A percentile compares a stretch with the other conserved stretches of the same genome.
phyloP scores from a whole-genome alignment of 2,329 filamentous ascomycete species.

The Fusarium austroafricanum region DNA sequence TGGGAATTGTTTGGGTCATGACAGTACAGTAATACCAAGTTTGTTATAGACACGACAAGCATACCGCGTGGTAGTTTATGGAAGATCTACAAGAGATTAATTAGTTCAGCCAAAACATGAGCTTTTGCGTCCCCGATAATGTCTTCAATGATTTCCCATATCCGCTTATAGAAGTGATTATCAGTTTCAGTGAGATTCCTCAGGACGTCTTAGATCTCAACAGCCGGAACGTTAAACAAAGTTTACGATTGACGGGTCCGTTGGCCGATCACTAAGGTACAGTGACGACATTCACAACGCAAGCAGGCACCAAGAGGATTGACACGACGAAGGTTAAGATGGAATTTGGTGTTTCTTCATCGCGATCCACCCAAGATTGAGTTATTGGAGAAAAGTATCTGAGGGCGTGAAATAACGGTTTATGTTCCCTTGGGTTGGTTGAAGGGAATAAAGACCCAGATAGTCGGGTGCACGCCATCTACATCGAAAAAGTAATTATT shows the following conservation, averaged over 20 bases:
- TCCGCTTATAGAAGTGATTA: neutral
- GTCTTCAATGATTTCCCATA: neutral
- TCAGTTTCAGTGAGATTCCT: neutral
- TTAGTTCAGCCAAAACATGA: neutral
- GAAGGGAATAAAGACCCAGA: conserved; percentile 8
- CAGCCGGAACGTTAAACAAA: neutral
- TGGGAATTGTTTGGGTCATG: conserved; percentile 19
- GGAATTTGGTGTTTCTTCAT: conserved; percentile 22
- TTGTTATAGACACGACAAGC: conserved; percentile 21
- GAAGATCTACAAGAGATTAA: conserved; percentile 7
- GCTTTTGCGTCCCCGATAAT: neutral
- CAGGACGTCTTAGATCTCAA: conserved; percentile 8
- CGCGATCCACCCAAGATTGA: conserved; percentile 4
- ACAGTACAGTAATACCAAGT: conserved; percentile 31
- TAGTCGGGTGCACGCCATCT: conserved; percentile 15
- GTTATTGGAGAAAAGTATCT: neutral
- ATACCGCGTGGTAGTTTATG: conserved; percentile 28
- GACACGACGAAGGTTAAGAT: conserved; percentile 12
- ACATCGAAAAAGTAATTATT: conserved; percentile 14
- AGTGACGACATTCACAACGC: conserved; percentile 25
- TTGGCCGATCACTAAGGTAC: conserved; percentile 11
- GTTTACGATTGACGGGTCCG: conserved; percentile 12
- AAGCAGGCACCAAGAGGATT: conserved; percentile 25
- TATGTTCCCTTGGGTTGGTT: conserved; percentile 8
- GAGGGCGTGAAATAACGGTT: conserved; percentile 10